phyloP scores from a whole-genome alignment of 108 stramenopile genomes.

The Cyclotella sp. region DNA sequence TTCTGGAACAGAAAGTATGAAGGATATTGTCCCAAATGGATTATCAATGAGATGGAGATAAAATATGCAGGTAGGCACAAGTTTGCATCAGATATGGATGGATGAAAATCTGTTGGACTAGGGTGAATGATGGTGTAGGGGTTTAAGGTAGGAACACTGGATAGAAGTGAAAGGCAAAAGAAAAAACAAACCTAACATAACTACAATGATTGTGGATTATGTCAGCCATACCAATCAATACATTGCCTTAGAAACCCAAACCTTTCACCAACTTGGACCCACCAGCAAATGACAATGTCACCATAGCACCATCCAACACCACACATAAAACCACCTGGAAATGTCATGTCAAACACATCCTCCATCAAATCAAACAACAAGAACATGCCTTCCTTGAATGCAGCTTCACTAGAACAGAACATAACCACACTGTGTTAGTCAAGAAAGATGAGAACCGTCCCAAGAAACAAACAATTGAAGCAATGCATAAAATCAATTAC shows the following conservation, averaged over 20 bases:
- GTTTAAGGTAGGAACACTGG: neutral
- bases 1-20: too few relatives aligned
- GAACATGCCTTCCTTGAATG: conserved; percentile 4
- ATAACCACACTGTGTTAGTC: conserved; percentile 10
- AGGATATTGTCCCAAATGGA: neutral
- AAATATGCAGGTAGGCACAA: neutral
- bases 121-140: neutral
- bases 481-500: neutral
- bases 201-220: too few relatives aligned
- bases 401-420: conserved; percentile 6
- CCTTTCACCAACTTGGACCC: too few relatives aligned
- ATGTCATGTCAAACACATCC: neutral
- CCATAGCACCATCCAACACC: too few relatives aligned
- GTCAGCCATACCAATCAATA: too few relatives aligned
- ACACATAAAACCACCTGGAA: too few relatives aligned
- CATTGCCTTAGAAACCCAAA: too few relatives aligned
- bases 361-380: neutral
- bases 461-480: neutral
- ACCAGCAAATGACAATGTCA: too few relatives aligned
- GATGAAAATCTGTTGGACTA: neutral
- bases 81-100: neutral
- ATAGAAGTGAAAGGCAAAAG: neutral
- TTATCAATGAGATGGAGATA: neutral
- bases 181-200: too few relatives aligned
- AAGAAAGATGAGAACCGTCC: neutral